Base-by-base conservation (phyloP, 75 land plant species). In the Adiantum capillusveneris region DNA sequence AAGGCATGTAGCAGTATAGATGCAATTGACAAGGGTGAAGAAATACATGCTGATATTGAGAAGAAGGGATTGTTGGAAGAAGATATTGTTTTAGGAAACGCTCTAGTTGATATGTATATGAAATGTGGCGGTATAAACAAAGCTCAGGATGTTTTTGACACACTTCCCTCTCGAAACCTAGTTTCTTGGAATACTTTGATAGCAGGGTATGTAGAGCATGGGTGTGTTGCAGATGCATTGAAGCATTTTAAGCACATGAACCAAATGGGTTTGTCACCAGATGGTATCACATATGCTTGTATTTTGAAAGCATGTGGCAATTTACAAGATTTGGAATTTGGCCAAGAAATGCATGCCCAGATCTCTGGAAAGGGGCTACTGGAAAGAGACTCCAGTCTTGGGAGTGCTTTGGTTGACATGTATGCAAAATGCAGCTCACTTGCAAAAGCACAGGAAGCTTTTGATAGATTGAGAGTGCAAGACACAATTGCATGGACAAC, bases 401-500 rank as follows among this genome's bases (percentile, higher is more conserved):
- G 64, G 11, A 76, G 68, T 24, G 48, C 74, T 11, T 18, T 81
- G 27, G 24, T 81, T 49, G 73, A 67, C 14, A 77, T 76, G 77
- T 81, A 81, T 44, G 65, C 62, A 11, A 73, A 60, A 50, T 76
- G 64, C 54, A 31, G 61, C 14, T 61, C 58, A 0, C 11, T 70
- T 46, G 67, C 11, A 24, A 45, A 59, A 3, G 77, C 75, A 48
- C 48, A 30, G 13, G 74, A 46, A 41, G 58, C 67, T 13, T 81
- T 81, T 53, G 62, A 39, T 16, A 28, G 50, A 54, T 57, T 70
- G 20, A 19, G 21, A 0, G 16, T 58, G 11, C 70, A 55, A 53
- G 69, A 59, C 29, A 49, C 63, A 2, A 67, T 70, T 21, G 54
- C 68, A 25, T 81, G 70, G 56, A 76, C 76, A 59, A 76, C 84